Base-by-base conservation (phyloP, 192 early-diverging fungal genomes). In the Chytriomyces sp. region DNA sequence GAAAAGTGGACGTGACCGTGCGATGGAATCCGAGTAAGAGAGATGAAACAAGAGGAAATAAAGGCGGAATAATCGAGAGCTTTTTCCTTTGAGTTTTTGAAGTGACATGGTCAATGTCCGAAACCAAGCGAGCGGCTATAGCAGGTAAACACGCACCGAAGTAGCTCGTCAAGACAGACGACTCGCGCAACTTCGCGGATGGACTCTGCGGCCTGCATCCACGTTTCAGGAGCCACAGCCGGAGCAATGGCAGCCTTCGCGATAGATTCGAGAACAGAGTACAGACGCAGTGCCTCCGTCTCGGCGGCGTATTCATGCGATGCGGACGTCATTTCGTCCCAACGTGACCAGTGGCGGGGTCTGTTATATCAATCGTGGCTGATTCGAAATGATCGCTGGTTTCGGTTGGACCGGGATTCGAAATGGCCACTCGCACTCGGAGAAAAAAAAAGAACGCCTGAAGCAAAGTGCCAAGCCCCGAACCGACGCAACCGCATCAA, bases 11-110 rank as follows among this genome's bases (percentile, higher is more conserved):
- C 19, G 30, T 55, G 10, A 56, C 37, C 39, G 36, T 8, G n/a
- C n/a, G n/a, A n/a, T n/a, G n/a, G n/a, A n/a, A n/a, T n/a, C n/a
- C n/a, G n/a, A n/a, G n/a, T 4, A 70, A 17, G 22, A 33, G 14
- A 4, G 39, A 19, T 22, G 68, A 17, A 32, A 70, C 7, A 7
- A 70, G 54, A 2, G 68, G 68, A 31, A 70, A 59, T 38, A 59
- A 8, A 5, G 57, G 56, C 10, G 68, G 68, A 39, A 70, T 70
- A 30, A 70, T 55, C 34, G 56, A 54, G 8, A 70, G 68, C 33
- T 70, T 70, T 34, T 37, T 33, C 36, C 68, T 70, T 0, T 10
- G 3, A 14, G 22, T 14, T 49, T 49, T 14, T 49, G 44, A 49
- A 49, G 44, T n/a, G 22, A 1, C 8, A 10, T 26, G 17, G 28